Conservation (phyloP, 1,139 yeast genomes). For the Nakaseomyces nivariensis region DNA sequence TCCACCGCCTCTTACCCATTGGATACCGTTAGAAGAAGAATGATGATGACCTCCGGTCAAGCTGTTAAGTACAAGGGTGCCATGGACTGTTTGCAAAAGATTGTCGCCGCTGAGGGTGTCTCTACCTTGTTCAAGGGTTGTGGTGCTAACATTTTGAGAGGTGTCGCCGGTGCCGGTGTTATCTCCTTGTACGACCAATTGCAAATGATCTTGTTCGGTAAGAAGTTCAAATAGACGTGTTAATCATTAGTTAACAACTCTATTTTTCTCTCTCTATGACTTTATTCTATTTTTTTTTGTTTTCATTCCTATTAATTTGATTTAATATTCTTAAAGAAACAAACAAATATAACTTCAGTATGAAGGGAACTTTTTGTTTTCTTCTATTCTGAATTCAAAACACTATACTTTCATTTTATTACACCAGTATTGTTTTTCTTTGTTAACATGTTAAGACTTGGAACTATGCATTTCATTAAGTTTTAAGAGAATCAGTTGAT, state of each 20-base stretch:
- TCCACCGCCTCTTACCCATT: conserved; percentile 75
- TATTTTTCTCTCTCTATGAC: background rate
- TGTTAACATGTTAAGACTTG: too few relatives aligned
- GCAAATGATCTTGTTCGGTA: conserved; percentile 62
- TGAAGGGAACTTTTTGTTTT: background rate
- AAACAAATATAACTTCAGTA: background rate
- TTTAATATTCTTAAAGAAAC: conserved; percentile 1
- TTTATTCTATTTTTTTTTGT: background rate
- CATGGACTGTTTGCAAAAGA: conserved; percentile 58
- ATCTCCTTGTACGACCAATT: conserved; percentile 69
- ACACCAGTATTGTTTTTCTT: too few relatives aligned
- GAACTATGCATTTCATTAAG: too few relatives aligned
- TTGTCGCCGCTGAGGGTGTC: conserved; percentile 66
- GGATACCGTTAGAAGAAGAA: conserved; percentile 78
- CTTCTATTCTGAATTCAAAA: too few relatives aligned
- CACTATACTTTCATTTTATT: too few relatives aligned
- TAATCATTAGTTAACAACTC: background rate
- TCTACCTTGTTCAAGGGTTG: conserved; percentile 71
- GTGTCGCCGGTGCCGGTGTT: conserved; percentile 84
- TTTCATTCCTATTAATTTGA: background rate
- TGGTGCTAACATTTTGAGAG: conserved; percentile 80
- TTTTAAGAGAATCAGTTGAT: too few relatives aligned
- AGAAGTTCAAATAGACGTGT: conserved; percentile 45
- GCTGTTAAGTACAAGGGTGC: conserved; percentile 70
- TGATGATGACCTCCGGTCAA: conserved; percentile 82